Conservation (phyloP, 805 yeast genomes). For the Kluyveromyces starmeri region DNA sequence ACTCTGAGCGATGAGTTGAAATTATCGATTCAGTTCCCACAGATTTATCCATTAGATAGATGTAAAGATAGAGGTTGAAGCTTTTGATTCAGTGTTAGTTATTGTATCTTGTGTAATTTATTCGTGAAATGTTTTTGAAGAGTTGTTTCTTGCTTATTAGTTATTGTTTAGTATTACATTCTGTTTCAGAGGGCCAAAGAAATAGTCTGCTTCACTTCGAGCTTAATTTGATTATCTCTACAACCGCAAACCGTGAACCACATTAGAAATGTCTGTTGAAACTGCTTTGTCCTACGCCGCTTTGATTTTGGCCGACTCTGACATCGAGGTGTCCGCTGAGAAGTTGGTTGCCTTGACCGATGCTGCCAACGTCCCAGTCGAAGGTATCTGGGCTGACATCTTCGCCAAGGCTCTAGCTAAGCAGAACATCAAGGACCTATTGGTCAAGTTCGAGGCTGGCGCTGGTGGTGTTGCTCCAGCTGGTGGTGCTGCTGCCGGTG, state of each 20-base stretch:
- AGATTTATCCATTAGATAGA: too few relatives aligned
- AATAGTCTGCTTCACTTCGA: conserved; percentile 29
- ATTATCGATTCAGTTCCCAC: too few relatives aligned
- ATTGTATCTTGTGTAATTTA: too few relatives aligned
- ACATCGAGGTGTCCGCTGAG: conserved; percentile 82
- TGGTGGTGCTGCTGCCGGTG: conserved; percentile 39
- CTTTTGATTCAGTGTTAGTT: too few relatives aligned
- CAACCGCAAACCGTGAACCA: conserved; percentile 12
- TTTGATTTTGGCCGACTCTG: conserved; percentile 95
- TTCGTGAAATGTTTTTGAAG: too few relatives aligned
- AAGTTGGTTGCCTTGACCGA: conserved; percentile 63
- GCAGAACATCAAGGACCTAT: conserved; percentile 62
- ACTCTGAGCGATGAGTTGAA: too few relatives aligned
- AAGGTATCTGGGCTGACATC: conserved; percentile 72
- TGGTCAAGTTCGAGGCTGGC: conserved; percentile 49
- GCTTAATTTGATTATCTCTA: conserved; percentile 32
- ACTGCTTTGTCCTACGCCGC: conserved; percentile 97
- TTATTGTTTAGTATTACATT: background rate
- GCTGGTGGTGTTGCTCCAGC: conserved; percentile 36
- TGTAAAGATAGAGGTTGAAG: too few relatives aligned
- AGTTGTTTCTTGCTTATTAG: too few relatives aligned
- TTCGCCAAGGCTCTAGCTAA: conserved; percentile 78
- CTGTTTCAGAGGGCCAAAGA: conserved; percentile 16
- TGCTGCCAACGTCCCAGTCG: conserved; percentile 72
- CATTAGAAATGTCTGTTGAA: conserved; percentile 63